Base-by-base conservation (phyloP, 345 rosid species). In the Rhodamnia rubescens region DNA sequence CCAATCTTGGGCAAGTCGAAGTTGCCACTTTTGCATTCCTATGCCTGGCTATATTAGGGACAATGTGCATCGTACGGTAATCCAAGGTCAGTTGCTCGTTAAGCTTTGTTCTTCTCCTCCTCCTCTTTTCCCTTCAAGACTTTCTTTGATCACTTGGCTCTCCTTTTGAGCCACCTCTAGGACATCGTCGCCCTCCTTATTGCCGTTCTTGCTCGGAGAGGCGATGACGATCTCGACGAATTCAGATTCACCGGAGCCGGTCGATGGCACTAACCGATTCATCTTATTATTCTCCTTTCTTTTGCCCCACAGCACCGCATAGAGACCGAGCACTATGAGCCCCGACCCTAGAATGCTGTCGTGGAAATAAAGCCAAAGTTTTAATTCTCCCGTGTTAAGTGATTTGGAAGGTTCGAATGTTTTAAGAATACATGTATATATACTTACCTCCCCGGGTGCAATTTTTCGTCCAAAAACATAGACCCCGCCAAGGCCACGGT, bases 361-460 rank as follows among this genome's bases (percentile, higher is more conserved):
- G 7, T 54, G 4, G 10, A 54, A 54, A 54, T 54, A 20, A 20
- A 54, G 57, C 24, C 3, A 54, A 20, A 20, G 21, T 54, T 54
- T 54, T 9, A 54, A 21, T 20, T 54, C 8, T 54, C 24, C 21
- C 57, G 9, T 21, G 24, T 8, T 21, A 54, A 54, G 57, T 21
- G 24, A 29, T 54, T 54, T 13, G 3, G 20, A n/a, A 32, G 10
- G 29, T 80, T 3, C 32, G 13, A 26, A 21, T 21, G 27, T 5
- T 18, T 12, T 47, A 59, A 36, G 32, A 51, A 81, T 7, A 7
- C 20, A 53, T 21, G 3, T 32, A 49, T 15, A 74, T 22, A 40
- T 14, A 26, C 64, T 51, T 86, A 89, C 90, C 90, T 89, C 82
- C 92, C 91, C 21, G 89, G 61, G 44, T 88, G 86, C 36, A 90